Percentiles rank a stretch among this genome's conserved stretches.
Conservation (phyloP, 495 filamentous ascomycete genomes). For the Neurospora discreta region DNA sequence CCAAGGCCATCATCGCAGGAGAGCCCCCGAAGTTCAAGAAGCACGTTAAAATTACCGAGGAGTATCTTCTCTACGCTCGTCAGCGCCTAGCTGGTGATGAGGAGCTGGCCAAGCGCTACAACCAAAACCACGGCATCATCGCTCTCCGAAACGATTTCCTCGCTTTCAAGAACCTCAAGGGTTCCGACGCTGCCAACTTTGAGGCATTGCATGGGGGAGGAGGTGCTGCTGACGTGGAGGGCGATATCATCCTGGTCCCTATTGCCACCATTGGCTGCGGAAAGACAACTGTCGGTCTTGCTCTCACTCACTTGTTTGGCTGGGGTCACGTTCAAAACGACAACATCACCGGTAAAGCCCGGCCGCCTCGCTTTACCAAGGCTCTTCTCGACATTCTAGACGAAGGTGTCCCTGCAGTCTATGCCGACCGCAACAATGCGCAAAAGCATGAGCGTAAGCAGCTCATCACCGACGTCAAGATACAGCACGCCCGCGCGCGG, state of each 20-base stretch:
- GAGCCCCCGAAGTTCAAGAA: constrained; percentile 68
- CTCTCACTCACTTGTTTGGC: constrained; percentile 68
- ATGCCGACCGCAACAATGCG: constrained; percentile 92
- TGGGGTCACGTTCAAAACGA: constrained; percentile 98
- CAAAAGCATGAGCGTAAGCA: constrained; percentile 77
- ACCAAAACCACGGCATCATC: constrained; percentile 93
- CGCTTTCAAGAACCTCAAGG: constrained; percentile 65
- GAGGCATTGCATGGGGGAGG: constrained; percentile 21
- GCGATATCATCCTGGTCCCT: constrained; percentile 67
- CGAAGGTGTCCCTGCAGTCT: constrained; percentile 51
- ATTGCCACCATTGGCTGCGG: constrained; percentile 91
- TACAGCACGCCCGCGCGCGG: constrained; percentile 45
- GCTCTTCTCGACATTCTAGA: constrained; percentile 50
- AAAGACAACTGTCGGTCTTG: constrained; percentile 86
- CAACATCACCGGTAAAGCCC: constrained; percentile 71
- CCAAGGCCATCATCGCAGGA: constrained; percentile 75
- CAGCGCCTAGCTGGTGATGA: constrained; percentile 56
- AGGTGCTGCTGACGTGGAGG: constrained; percentile 33
- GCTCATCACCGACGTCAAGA: constrained; percentile 65
- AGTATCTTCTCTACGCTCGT: constrained; percentile 76
- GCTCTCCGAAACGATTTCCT: constrained; percentile 78
- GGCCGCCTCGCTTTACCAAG: constrained; percentile 61
- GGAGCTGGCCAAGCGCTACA: constrained; percentile 53
- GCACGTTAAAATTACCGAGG: constrained; percentile 79
- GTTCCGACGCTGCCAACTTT: constrained; percentile 52